Evolutionary conservation across 2,329 filamentous ascomycete species (phyloP).

Genomic region (Tolypocladium sp.): DNA sequence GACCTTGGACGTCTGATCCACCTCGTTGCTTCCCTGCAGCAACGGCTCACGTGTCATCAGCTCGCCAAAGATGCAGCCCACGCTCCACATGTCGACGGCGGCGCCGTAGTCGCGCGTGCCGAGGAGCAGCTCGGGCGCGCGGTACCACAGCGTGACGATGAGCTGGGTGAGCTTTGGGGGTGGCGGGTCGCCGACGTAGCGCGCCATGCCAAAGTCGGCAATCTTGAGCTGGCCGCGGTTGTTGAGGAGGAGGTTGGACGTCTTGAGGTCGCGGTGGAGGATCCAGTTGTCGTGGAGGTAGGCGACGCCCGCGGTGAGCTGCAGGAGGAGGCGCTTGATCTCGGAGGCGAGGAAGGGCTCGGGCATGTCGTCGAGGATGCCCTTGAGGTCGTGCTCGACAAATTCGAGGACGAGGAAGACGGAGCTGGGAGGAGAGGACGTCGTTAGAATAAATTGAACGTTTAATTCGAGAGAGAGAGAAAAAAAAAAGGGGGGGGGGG

Average conservation of each 20-base stretch:
- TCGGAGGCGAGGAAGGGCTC: constrained; percentile 91
- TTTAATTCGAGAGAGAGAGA: too few species aligned
- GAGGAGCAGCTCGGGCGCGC: constrained; percentile 80
- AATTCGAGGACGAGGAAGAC: constrained; percentile 96
- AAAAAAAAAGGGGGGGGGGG: too few species aligned
- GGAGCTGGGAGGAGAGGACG: constrained; percentile 31
- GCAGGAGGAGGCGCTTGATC: constrained; percentile 79
- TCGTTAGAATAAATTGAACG: background rate
- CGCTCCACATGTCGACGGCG: constrained; percentile 87
- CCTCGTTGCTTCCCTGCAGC: constrained; percentile 84
- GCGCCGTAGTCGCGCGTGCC: constrained; percentile 67
- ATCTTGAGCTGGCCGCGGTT: constrained; percentile 93
- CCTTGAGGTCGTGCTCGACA: constrained; percentile 92
- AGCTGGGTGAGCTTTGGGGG: constrained; percentile 74
- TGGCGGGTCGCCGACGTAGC: constrained; percentile 77
- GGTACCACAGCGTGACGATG: constrained; percentile 96
- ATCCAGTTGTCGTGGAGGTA: constrained; percentile 90
- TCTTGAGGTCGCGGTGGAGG: constrained; percentile 87
- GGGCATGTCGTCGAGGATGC: constrained; percentile 85
- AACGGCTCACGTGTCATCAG: constrained; percentile 75
- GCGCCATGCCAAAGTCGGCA: constrained; percentile 96
- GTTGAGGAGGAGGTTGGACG: constrained; percentile 87
- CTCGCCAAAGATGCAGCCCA: constrained; percentile 94
- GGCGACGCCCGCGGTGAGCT: constrained; percentile 69
- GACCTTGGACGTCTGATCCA: constrained; percentile 79